Base-by-base conservation (phyloP, 805 yeast species). In the Ogataea nitratoaversa region DNA sequence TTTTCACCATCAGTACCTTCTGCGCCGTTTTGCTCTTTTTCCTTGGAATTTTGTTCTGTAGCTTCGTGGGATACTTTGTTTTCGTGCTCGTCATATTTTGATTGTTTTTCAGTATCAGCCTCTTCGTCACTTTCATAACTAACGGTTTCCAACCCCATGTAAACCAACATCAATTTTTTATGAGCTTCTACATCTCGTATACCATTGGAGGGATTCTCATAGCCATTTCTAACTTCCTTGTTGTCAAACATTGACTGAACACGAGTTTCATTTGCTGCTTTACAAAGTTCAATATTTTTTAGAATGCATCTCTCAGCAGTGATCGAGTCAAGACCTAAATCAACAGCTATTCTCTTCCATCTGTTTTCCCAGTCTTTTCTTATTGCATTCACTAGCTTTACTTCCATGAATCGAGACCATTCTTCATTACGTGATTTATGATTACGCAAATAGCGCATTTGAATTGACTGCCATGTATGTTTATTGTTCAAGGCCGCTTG, bases 381-480 rank as follows among this genome's bases (percentile, higher is more conserved):
- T 25, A 69, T 49, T 1, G 58, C 58, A 31, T 51, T 50, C 16
- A 60, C 44, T 28, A 69, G 47, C 36, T 53, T 56, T 3, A 53
- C 38, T 30, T 56, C 65, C 56, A 70, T 68, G 23, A 50, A 55
- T 25, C 59, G 45, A 13, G 66, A 54, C 67, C 70, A 64, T 23
- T 50, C 48, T 17, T 53, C 64, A 34, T 59, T 56, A 23, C 71
- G 49, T 8, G 63, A 52, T 41, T 65, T 65, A 40, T 67, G 66
- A 29, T 62, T 55, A 8, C 74, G 57, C 32, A 70, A 52, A 43
- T 70, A 70, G 37, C 73, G 49, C 74, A 70, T 70, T 49, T 70
- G 75, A 27, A 70, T 63, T 2, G 73, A 71, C 48, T 68, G 73
- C 72, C 72, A 67, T 13, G 70, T 50, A 43, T 68, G 72, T 35